Evolutionary conservation across 352 stramenopile genomes (phyloP).

Genomic region (Globisporangium cystogenes): DNA sequence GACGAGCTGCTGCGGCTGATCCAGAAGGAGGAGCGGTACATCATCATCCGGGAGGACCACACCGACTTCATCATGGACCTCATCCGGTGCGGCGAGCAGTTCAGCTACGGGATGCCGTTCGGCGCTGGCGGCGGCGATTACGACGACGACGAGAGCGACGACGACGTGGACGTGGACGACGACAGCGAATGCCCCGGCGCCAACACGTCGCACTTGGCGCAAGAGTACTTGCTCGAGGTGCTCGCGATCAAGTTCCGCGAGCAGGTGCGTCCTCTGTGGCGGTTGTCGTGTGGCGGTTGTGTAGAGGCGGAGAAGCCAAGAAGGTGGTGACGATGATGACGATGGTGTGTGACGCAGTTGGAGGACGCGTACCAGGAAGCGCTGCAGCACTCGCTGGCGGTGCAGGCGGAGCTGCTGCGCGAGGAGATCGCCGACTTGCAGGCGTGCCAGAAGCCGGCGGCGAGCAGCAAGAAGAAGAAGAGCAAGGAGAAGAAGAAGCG

Average conservation of each 20-base stretch:
- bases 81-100: conserved; percentile 72
- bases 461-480: conserved; percentile 69
- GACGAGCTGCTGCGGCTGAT: conserved; percentile 69
- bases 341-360: conserved; percentile 22
- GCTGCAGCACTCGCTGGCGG: conserved; percentile 65
- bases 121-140: conserved; percentile 20
- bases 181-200: conserved; percentile 61
- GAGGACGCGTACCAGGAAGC: conserved; percentile 75
- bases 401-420: conserved; percentile 66
- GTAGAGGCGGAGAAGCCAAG: neutral
- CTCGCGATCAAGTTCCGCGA: conserved; percentile 77
- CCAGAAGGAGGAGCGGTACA: conserved; percentile 77
- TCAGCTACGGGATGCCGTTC: conserved; percentile 57
- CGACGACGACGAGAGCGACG: conserved; percentile 26
- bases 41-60: conserved; percentile 80
- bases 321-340: neutral
- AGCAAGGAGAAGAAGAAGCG: conserved; percentile 74
- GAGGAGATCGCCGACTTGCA: conserved; percentile 70
- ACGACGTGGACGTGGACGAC: conserved; percentile 51
- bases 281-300: neutral
- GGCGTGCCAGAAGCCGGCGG: conserved; percentile 43
- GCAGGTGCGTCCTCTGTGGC: conserved; percentile 37
- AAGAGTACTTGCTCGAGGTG: conserved; percentile 75
- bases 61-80: conserved; percentile 78
- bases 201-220: conserved; percentile 69